phyloP scores from a whole-genome alignment of 495 filamentous ascomycete species.

The Podospora pseudocomata region DNA sequence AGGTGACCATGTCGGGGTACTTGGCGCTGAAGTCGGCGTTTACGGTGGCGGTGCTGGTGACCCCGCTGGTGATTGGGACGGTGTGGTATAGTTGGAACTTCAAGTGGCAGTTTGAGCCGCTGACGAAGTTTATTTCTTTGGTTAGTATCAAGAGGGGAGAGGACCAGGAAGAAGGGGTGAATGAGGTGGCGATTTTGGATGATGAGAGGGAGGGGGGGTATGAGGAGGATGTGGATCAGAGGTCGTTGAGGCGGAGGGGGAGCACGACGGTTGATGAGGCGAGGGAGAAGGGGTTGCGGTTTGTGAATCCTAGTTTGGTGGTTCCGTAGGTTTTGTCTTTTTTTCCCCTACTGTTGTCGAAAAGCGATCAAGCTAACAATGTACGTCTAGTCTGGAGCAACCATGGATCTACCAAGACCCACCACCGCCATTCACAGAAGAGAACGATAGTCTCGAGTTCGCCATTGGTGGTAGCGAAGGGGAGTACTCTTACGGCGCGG shows the following conservation, averaged over 20 bases:
- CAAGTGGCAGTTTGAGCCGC: conserved; percentile 67
- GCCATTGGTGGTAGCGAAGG: conserved; percentile 10
- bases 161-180: conserved; percentile 32
- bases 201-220: conserved; percentile 35
- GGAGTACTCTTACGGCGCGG: neutral
- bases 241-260: conserved; percentile 34
- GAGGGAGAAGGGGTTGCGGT: conserved; percentile 60
- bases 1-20: conserved; percentile 84
- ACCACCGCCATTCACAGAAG: conserved; percentile 32
- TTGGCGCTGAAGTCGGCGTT: conserved; percentile 72
- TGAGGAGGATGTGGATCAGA: conserved; percentile 26
- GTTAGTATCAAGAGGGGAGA: conserved; percentile 68
- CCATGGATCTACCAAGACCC: conserved; percentile 52
- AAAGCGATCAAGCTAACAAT: conserved; percentile 15
- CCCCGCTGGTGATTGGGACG: conserved; percentile 71
- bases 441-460: conserved; percentile 9
- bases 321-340: conserved; percentile 48
- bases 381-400: conserved; percentile 39
- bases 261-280: conserved; percentile 63
- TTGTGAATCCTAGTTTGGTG: conserved; percentile 73
- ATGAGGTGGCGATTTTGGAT: conserved; percentile 37
- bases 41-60: conserved; percentile 63
- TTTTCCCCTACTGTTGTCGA: too few species aligned
- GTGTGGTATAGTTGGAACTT: conserved; percentile 84
- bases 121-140: conserved; percentile 89